Evolutionary conservation across 2,329 filamentous ascomycete species (phyloP).

Genomic region (Akanthomyces dipterigenus): DNA sequence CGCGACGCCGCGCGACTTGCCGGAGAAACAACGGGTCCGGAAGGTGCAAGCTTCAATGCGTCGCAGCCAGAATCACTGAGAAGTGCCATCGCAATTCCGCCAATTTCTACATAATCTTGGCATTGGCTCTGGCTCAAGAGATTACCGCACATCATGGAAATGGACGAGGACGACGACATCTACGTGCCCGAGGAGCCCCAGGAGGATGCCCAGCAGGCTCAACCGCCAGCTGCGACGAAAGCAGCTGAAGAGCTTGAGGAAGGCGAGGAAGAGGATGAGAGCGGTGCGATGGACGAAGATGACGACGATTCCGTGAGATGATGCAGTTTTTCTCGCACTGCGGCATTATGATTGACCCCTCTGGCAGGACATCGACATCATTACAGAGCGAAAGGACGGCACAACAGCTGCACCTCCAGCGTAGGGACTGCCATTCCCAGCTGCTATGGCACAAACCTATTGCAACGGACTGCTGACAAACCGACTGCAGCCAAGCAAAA

Average conservation of each 20-base stretch:
- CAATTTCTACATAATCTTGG: not conserved
- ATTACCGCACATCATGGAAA: conserved; percentile 45
- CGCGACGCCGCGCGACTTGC: not conserved
- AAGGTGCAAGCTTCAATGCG: not conserved
- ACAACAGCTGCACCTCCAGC: conserved; percentile 51
- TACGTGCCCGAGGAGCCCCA: conserved; percentile 55
- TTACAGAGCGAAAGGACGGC: conserved; percentile 60
- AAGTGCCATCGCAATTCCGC: not conserved
- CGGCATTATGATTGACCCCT: not conserved
- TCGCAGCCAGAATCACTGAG: not conserved
- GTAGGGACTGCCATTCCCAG: conserved; percentile 31
- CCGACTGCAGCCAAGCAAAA: conserved; percentile 43
- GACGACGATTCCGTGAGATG: conserved; percentile 44
- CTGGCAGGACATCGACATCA: conserved; percentile 58
- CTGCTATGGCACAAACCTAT: not conserved
- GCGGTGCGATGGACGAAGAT: conserved; percentile 54
- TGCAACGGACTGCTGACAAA: not conserved
- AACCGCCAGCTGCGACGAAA: conserved; percentile 21
- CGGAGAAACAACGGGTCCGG: conserved; percentile 5
- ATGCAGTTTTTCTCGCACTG: not conserved
- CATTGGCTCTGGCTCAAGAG: not conserved
- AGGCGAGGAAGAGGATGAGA: conserved; percentile 58
- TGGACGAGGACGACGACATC: conserved; percentile 63
- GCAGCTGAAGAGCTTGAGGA: conserved; percentile 53
- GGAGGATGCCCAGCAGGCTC: conserved; percentile 25